These are phyloP conservation scores for Geotrichum citri-aurantii DNA, from an alignment of 1,139 yeast genomes.

Conservation along the genomic window DNA sequence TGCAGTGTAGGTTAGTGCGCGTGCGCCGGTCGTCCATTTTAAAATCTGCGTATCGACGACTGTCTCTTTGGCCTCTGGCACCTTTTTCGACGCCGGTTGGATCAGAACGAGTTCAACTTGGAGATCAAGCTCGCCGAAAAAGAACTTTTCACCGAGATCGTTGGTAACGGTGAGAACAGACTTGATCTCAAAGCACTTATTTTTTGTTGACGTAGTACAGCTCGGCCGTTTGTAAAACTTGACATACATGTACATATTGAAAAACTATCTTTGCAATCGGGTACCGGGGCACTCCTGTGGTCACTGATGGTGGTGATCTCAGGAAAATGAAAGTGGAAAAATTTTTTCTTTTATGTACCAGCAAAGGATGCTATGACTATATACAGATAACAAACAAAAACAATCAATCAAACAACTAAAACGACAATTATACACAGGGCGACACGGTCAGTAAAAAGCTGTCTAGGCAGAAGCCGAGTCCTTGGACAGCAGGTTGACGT, in stretches of 20 bases:
- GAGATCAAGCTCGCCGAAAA: slow-evolving; percentile 26
- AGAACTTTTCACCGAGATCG: slow-evolving; percentile 33
- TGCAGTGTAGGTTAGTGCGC: slow-evolving; percentile 12
- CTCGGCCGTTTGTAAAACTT: slow-evolving; percentile 17
- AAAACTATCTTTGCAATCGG: background rate
- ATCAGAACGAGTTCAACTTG: slow-evolving; percentile 7
- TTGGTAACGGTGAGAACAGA: slow-evolving; percentile 31
- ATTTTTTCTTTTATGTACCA: background rate
- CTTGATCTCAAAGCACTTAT: slow-evolving; percentile 13
- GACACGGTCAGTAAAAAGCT: background rate
- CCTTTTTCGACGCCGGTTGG: slow-evolving; percentile 2
- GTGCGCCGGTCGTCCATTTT: slow-evolving; percentile 14
- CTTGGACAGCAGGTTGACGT: slow-evolving; percentile 22
- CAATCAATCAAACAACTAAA: background rate
- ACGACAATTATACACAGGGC: background rate
- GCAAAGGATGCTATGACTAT: background rate
- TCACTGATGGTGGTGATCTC: background rate
- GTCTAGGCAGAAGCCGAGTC: background rate
- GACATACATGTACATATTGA: slow-evolving; percentile 14
- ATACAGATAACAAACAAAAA: slow-evolving; percentile 1
- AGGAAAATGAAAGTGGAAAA: slow-evolving; percentile 1
- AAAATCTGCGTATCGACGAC: slow-evolving; percentile 9
- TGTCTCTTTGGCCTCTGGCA: background rate
- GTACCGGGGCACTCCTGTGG: background rate
- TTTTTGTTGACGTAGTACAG: slow-evolving; percentile 4